Base-by-base conservation (phyloP, 305 asterid genomes). In the Fraxinus sp. region DNA sequence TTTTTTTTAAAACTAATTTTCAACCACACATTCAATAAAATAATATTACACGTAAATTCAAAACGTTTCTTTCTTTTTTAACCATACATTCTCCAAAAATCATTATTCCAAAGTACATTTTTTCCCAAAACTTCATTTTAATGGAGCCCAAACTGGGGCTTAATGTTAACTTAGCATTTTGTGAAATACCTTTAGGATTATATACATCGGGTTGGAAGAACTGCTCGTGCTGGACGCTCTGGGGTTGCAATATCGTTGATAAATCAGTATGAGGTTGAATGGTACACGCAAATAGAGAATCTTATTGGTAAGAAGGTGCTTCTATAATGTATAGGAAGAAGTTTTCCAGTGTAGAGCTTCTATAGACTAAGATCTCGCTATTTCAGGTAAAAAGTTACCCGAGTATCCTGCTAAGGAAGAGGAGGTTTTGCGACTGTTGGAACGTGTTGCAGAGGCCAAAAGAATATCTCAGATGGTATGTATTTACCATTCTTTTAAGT, bases 221-320 rank as follows among this genome's bases (percentile, higher is more conserved):
- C 99, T 81, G 98, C 98, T 78, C 92, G 98, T 62, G 99, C 99
- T 76, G 99, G 99, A 33, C 91, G 98, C 72, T 94, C 98, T 3
- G 99, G 98, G 28, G 89, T 94, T 77, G 98, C 98, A 22, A 89
- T 96, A 81, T 88, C 99, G 11, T 71, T 94, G 52, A 92, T 96
- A 83, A 92, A 93, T 86, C 99, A 96, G 89, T 94, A 91, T 39
- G 98, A 94, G 85, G 79, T 96, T 88, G 97, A 91, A 86, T 94
- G 96, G 98, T 96, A 90, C 87, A 16, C 87, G 24, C 95, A 93
- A 88, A 96, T 94, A 78, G 98, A 96, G 89, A 91, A 89, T 83
- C 97, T 93, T 78, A 91, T 93, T 66, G 95, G 98, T 91, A 90
- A 83, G 89, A 41, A 83, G n/a, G 11, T 46, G 62, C 64, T 70